These are phyloP conservation scores for Kwoniella heveanensis DNA, from an alignment of 768 basidiomycete species.

Conservation along the genomic window DNA sequence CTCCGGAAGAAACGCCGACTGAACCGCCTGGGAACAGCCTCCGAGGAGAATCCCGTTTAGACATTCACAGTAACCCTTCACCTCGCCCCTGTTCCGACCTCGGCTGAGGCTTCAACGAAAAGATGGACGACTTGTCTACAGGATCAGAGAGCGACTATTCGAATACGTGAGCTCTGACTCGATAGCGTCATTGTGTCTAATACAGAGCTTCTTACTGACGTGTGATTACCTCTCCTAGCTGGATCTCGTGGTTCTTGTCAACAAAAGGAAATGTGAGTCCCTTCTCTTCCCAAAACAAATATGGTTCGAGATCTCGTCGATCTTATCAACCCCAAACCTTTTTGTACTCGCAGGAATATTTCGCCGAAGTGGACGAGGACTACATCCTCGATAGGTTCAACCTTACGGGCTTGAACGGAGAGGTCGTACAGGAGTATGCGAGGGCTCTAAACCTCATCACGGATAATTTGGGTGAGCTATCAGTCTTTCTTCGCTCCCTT, in stretches of 20 bases:
- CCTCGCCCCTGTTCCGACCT: too few species aligned
- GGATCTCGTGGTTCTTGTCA: constrained; percentile 97
- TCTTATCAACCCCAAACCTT: too few species aligned
- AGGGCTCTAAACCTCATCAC: constrained; percentile 95
- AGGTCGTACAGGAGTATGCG: constrained; percentile 83
- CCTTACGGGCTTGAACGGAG: constrained; percentile 90
- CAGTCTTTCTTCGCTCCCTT: too few species aligned
- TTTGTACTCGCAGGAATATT: constrained; percentile 67
- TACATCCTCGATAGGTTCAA: constrained; percentile 99
- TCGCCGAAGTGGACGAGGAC: constrained; percentile 96
- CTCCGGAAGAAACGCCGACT: too few species aligned
- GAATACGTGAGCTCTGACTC: constrained; percentile 65
- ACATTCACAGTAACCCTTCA: too few species aligned
- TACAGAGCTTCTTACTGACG: background rate
- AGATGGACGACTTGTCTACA: constrained; percentile 60
- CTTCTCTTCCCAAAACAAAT: background rate
- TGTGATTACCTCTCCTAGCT: constrained; percentile 59
- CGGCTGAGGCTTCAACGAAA: too few species aligned
- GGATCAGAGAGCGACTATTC: constrained; percentile 96
- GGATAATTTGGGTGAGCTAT: constrained; percentile 84
- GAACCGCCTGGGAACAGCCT: too few species aligned
- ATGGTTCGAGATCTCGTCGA: too few species aligned
- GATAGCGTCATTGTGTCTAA: background rate
- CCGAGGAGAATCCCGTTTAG: too few species aligned
- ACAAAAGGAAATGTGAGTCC: constrained; percentile 77